Evolutionary conservation across 148 eudicot species (phyloP), one percentile per base, ranked within the genome.

Genomic region (Dianthus caryophyllus): DNA sequence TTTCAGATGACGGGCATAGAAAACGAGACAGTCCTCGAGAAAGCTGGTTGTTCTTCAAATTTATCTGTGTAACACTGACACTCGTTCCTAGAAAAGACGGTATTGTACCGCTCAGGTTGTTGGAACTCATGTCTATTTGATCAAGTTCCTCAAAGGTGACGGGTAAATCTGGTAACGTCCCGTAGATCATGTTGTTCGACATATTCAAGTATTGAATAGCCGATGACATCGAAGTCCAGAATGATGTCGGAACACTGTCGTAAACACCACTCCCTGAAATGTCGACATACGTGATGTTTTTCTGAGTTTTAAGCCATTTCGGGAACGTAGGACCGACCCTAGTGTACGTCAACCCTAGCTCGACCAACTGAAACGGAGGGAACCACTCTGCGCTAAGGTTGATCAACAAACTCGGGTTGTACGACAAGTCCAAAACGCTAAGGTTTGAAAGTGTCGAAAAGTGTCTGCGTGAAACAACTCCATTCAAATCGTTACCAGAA

Each of bases 401-500:
- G 4, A 69, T 2, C 27, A 58, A 27, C 15, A 69, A 13, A 12
- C 20, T 25, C 1, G 77, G 55, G 64, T 78, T 82, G 30, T 22
- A 16, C 14, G 82, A 78, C 49, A 78, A 52, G 55, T 75, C 25
- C 24, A 82, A 60, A 27, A 9, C 38, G 1, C 11, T 4, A 36
- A 82, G 65, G 7, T 47, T 66, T 0, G 72, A 71, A 26, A 75
- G 80, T 14, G 73, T 67, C 0, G 71, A 38, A 12, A 81, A 27
- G 29, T 74, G 78, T 11, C 25, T 26, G 22, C 66, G 29, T 0
- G 73, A 61, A 56, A 82, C 26, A 30, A 39, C 47, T 7, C 76
- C 88, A 66, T 65, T 31, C 0, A 77, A 64, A 5, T 38, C 71
- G 52, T 84, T 84, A 1, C n/a, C 48, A 64, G 63, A 33, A 2